Percentiles rank a stretch among this genome's conserved stretches.
phyloP scores from a whole-genome alignment of 2,329 filamentous ascomycete species.

The Fusarium euwallaceae region DNA sequence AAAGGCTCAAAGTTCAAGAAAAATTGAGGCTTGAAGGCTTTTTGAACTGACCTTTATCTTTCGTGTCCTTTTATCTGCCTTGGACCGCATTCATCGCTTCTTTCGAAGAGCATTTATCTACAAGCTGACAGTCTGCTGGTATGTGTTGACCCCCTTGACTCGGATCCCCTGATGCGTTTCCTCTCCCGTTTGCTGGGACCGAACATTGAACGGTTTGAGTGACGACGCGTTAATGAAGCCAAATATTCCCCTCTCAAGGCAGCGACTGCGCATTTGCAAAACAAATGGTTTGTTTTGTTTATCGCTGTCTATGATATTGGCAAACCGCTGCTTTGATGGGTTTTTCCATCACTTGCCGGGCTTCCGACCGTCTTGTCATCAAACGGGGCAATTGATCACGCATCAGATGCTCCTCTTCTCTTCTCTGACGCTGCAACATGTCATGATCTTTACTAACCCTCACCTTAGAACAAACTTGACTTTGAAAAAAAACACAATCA shows the following conservation, averaged over 20 bases:
- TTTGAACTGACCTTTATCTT: neutral
- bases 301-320: neutral
- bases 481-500: neutral
- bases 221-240: neutral
- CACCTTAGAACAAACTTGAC: neutral
- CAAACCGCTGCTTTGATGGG: neutral
- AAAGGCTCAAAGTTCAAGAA: neutral
- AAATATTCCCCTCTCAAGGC: neutral
- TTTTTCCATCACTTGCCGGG: neutral
- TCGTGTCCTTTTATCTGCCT: neutral
- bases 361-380: neutral
- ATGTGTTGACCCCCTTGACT: neutral
- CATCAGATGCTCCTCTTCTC: neutral
- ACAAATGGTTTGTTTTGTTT: neutral
- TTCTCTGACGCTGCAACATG: neutral
- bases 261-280: neutral
- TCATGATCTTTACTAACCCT: neutral
- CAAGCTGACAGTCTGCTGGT: neutral
- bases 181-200: neutral
- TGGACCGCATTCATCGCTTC: neutral
- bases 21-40: neutral
- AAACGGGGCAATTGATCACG: constrained; percentile 1
- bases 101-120: too few species aligned
- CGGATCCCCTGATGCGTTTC: neutral
- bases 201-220: neutral